A percentile compares a stretch with the other conserved stretches of the same genome.
Conservation (phyloP, 2,329 filamentous ascomycete genomes). For the Ceratocystis papillata region DNA sequence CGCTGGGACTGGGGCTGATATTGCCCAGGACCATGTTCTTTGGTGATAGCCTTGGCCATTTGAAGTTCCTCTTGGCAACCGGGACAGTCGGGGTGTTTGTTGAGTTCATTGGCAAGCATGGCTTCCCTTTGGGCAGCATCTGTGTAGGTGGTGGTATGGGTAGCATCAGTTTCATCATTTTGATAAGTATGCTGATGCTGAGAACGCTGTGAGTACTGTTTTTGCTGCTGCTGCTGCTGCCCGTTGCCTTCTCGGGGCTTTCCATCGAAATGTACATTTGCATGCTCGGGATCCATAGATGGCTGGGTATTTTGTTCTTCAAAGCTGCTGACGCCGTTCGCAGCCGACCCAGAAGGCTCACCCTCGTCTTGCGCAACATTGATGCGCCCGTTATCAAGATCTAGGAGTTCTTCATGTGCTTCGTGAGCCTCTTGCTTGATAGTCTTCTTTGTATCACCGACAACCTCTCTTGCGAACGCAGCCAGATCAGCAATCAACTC, state of each 20-base stretch:
- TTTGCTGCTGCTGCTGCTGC: background rate
- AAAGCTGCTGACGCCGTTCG: slow-evolving; percentile 43
- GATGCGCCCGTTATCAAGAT: slow-evolving; percentile 30
- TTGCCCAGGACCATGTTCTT: background rate
- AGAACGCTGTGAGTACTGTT: background rate
- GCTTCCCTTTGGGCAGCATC: slow-evolving; percentile 28
- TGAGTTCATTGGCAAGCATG: background rate
- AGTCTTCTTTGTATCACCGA: slow-evolving; percentile 73
- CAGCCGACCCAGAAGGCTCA: background rate
- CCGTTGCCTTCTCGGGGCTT: background rate
- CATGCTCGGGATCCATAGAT: slow-evolving; percentile 34
- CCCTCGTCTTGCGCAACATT: background rate
- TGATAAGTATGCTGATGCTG: background rate
- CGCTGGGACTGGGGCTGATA: background rate
- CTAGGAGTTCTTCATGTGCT: slow-evolving; percentile 28
- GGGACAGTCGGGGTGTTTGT: slow-evolving; percentile 16
- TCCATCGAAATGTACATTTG: slow-evolving; percentile 3
- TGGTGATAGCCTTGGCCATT: background rate
- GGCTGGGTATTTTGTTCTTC: slow-evolving; percentile 46
- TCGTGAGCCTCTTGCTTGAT: slow-evolving; percentile 65
- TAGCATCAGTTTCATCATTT: background rate
- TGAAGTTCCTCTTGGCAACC: slow-evolving; percentile 13
- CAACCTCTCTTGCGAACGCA: slow-evolving; percentile 69
- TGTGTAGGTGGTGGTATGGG: background rate
- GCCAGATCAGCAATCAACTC: slow-evolving; percentile 72